Conservation (phyloP, 176 grass and related monocot genomes). For the Musa itinerans region DNA sequence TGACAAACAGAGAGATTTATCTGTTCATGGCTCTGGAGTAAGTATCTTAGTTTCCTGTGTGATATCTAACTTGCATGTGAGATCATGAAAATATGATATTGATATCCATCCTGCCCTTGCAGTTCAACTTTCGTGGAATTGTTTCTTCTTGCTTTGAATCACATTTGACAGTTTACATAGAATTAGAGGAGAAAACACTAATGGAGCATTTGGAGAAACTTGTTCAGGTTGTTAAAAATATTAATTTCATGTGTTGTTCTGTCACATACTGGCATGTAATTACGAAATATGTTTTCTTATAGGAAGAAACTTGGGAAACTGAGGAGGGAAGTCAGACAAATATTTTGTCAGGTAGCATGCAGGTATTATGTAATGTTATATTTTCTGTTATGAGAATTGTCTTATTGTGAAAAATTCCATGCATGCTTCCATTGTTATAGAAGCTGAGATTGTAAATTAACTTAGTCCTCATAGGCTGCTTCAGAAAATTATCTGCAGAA, state of each 20-base stretch:
- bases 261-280: neutral
- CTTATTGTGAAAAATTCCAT: neutral
- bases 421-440: too few relatives aligned
- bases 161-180: conserved; percentile 86
- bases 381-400: neutral
- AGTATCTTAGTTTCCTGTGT: conserved; percentile 37
- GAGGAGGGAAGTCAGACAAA: conserved; percentile 97
- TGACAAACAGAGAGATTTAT: conserved; percentile 77
- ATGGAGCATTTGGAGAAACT: conserved; percentile 97
- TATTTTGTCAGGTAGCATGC: conserved; percentile 97
- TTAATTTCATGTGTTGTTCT: neutral
- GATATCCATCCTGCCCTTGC: conserved; percentile 19
- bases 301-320: conserved; percentile 99
- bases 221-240: conserved; percentile 50
- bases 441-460: too few relatives aligned
- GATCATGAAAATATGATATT: neutral
- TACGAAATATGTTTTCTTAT: conserved; percentile 15
- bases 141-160: conserved; percentile 98
- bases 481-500: too few relatives aligned
- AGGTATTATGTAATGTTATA: conserved; percentile 25
- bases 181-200: conserved; percentile 94
- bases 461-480: too few relatives aligned
- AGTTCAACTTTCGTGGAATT: conserved; percentile 99
- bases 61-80: neutral
- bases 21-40: conserved; percentile 79